Evolutionary conservation across 2,329 filamentous ascomycete genomes (phyloP), one percentile per base, ranked within the genome.

Genomic region (Penicillium fuscoglaucum): DNA sequence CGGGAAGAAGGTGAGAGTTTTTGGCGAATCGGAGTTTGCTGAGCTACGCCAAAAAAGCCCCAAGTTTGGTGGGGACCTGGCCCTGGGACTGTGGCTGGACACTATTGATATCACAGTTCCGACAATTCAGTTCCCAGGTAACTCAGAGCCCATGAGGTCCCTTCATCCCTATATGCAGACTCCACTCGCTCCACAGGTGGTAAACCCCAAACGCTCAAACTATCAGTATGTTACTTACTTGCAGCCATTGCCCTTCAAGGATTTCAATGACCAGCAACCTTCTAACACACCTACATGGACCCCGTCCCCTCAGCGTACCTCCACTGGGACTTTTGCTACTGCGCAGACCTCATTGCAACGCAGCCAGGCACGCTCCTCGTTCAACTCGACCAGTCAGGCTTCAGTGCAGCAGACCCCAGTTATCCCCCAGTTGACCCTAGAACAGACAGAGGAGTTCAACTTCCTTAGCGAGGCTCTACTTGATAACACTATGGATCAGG

Each of bases 191-290:
- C 28, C 46, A 28, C 43, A 41, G 55, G 10, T 1, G 6, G 28
- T 19, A 31, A 21, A 54, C 13, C 19, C 6, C 10, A 21, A 12
- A 9, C 43, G 55, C 21, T 54, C 55, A 24, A 58, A 58, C 24
- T 58, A 58, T 29, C 55, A 58, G 24, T 58, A 58, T 24, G 50
- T 48, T 12, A 58, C 43, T 33, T 58, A 54, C 43, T 33, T 58
- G 35, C 55, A 58, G 50, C 55, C 55, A 10, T 45, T 54, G 10
- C 55, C 55, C 9, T 58, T 58, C 7, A 19, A 35, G 10, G 15
- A 35, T 10, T 54, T 43, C 17, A 44, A 19, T 24, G 9, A 43
- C 1, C 55, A 58, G 44, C 17, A 6, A 33, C 37, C n/a, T 37
- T 19, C 21, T 40, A 44, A 43, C 24, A 35, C 35, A 17, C 44